Base-by-base conservation (phyloP, 192 early-diverging fungal species). In the Mortierella alpina region DNA sequence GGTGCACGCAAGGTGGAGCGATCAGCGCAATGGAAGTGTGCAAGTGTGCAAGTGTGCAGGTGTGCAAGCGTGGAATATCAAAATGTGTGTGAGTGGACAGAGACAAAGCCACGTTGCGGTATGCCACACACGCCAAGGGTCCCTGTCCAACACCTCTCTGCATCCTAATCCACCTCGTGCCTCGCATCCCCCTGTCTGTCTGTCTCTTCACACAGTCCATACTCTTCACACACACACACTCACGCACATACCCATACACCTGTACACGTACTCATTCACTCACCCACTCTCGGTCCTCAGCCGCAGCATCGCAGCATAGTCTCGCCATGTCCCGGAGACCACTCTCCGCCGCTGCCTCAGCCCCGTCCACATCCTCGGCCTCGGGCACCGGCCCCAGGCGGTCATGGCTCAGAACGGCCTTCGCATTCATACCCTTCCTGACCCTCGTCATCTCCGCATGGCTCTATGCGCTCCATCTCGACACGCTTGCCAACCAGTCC, bases 391-490 rank as follows among this genome's bases (percentile, higher is more conserved):
- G 6, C 20, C 53, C 56, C 11, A 14, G 31, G 1, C 63, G 75
- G 3, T 80, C 77, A 14, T 80, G 77, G 77, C 12, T 80, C 49
- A 80, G 64, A 50, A 80, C 77, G 6, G 54, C 60, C 31, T 13
- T 80, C 20, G 77, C 77, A 2, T 80, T 72, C n/a, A 9, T 80
- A 12, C 77, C 77, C 10, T 72, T 80, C 53, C 77, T 80, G 14
- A 41, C 77, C 11, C 66, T 80, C 14, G 59, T 80, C n/a, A 42
- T 55, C 14, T 50, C 58, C 2, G 50, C 77, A 68, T 80, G 77
- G 77, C 59, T 72, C 18, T 80, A 80, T 58, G 77, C 77, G 41
- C 6, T 80, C 47, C 77, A 80, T 45, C 70, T 80, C 12, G 70
- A 80, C 48, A 55, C 31, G 12, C 58, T 80, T 7, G 77, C 77